Evolutionary conservation across 768 basidiomycete species (phyloP), one percentile per base, ranked within the genome.

Genomic region (Leccinum incarnatum): DNA sequence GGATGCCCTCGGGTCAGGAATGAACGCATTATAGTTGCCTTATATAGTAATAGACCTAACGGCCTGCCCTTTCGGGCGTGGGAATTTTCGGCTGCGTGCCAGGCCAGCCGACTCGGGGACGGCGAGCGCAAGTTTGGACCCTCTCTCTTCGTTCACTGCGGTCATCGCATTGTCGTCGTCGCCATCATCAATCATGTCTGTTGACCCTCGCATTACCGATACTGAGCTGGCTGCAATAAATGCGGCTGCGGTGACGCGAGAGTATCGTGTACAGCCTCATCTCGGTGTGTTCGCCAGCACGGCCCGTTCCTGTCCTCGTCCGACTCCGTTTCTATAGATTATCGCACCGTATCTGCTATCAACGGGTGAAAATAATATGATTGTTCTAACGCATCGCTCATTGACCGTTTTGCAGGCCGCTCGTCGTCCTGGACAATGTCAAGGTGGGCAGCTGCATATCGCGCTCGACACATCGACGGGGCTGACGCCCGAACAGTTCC

Each of bases 381-480:
- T 14, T 47, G 23, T 23, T 55, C 52, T 23, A 25, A 50, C 25
- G 6, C 32, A 55, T 57, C 53, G 57, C 56, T 60, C 34, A 63
- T 60, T 55, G 54, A 59, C 49, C 34, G 29, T 51, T 21, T 57
- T n/a, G 17, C 66, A 95, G 96, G 48, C 97, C 96, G 48, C 81
- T 99, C 54, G 97, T 99, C 58, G 88, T 99, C 14, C 79, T 99
- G 63, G 96, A 99, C 77, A 98, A 98, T 73, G 96, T 99, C 83
- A 97, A 96, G 81, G 95, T 92, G 53, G 68, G 56, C 82, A 49
- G 47, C 56, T 46, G 50, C 54, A 37, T 54, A 21, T 45, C 19
- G 19, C 42, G 9, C 45, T 36, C 29, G 57, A 51, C 46, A 55
- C 37, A 56, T 17, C 21, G 25, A 48, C 32, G 45, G 51, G 56